Percentiles rank a stretch among this genome's conserved stretches.
These are phyloP conservation scores for Suillus cothurnatus DNA, from an alignment of 768 basidiomycete species.

Conservation along the genomic window DNA sequence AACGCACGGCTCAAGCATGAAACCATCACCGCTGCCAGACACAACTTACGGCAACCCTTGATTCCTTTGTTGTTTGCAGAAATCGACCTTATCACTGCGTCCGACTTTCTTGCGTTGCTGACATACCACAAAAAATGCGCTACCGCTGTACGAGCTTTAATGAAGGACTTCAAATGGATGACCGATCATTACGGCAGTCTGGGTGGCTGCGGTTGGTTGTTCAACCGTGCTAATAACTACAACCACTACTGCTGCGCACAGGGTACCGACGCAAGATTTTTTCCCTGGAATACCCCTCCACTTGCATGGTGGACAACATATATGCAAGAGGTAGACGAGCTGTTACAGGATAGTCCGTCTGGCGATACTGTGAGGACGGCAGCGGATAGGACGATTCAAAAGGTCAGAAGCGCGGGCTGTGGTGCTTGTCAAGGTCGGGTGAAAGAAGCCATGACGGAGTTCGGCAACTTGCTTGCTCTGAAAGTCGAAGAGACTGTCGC, in stretches of 20 bases:
- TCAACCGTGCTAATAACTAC: too few species aligned
- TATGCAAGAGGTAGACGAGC: slow-evolving; percentile 17
- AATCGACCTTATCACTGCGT: slow-evolving; percentile 24
- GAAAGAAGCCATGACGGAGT: slow-evolving; percentile 18
- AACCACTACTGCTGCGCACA: background rate
- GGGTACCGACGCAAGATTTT: background rate
- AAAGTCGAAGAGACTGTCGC: slow-evolving; percentile 19
- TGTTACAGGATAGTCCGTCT: slow-evolving; percentile 23
- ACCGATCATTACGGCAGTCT: slow-evolving; percentile 11
- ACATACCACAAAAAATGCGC: slow-evolving; percentile 13
- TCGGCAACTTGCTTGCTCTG: slow-evolving; percentile 13
- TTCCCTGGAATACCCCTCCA: background rate
- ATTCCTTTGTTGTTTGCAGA: slow-evolving; percentile 20
- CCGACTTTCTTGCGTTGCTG: slow-evolving; percentile 18
- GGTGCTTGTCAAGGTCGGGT: slow-evolving; percentile 7
- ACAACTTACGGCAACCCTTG: slow-evolving; percentile 25
- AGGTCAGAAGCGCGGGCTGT: slow-evolving; percentile 6
- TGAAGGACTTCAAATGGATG: slow-evolving; percentile 14
- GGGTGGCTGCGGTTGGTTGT: slow-evolving; percentile 11
- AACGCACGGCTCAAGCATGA: slow-evolving; percentile 24
- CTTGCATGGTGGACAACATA: slow-evolving; percentile 28
- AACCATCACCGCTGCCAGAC: slow-evolving; percentile 25
- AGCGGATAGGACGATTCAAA: slow-evolving; percentile 10
- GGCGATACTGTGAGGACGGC: slow-evolving; percentile 11
- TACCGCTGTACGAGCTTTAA: background rate